Evolutionary conservation across 2,329 filamentous ascomycete genomes (phyloP).

Genomic region (Fusarium drepaniforme): DNA sequence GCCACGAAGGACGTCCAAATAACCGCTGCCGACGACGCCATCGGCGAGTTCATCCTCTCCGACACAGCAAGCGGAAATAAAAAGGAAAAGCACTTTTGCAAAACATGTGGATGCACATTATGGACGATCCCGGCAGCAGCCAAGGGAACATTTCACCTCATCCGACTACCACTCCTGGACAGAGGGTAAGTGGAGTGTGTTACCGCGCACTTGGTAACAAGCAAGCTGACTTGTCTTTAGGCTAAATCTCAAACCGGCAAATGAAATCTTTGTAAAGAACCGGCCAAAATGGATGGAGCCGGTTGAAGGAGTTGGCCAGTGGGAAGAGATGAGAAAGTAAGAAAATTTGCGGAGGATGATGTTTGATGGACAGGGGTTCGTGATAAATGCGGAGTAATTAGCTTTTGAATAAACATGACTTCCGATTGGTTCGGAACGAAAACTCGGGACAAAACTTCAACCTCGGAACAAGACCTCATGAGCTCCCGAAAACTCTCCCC

Average conservation of each 20-base stretch:
- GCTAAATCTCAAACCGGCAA: constrained; percentile 33
- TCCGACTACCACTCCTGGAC: constrained; percentile 41
- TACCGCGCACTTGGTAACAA: background rate
- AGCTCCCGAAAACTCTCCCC: background rate
- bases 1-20: constrained; percentile 22
- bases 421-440: constrained; percentile 24
- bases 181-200: constrained; percentile 37
- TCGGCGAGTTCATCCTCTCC: constrained; percentile 30
- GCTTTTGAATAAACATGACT: background rate
- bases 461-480: background rate
- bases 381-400: constrained; percentile 8
- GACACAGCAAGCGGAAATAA: constrained; percentile 42
- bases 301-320: constrained; percentile 39
- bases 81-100: constrained; percentile 45
- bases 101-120: constrained; percentile 41
- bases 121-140: constrained; percentile 46
- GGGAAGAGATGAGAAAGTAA: constrained; percentile 44
- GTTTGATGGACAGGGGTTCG: background rate
- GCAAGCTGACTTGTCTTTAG: constrained; percentile 10
- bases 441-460: background rate
- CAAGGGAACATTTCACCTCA: constrained; percentile 37
- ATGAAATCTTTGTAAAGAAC: constrained; percentile 46
- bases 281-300: constrained; percentile 42
- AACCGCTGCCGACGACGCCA: background rate
- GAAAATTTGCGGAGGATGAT: background rate